These are phyloP conservation scores for Pilatotrama ljubarskyi DNA, from an alignment of 768 basidiomycete genomes.

Conservation along the genomic window DNA sequence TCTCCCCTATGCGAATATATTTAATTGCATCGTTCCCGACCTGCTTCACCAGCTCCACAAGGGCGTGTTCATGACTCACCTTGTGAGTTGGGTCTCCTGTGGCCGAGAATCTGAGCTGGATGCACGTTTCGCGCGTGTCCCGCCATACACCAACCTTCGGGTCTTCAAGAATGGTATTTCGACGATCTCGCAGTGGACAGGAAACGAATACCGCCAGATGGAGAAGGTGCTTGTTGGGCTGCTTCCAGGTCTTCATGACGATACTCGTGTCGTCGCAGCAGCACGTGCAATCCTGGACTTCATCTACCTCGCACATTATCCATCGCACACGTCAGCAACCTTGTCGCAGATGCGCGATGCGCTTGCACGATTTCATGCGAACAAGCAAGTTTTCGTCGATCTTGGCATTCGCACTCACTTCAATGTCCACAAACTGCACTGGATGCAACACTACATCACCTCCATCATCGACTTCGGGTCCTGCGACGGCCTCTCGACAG, in stretches of 20 bases:
- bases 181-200: constrained; percentile 20
- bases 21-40: constrained; percentile 28
- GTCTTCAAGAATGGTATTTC: constrained; percentile 28
- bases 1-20: constrained; percentile 21
- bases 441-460: constrained; percentile 19
- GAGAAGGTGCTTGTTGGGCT: constrained; percentile 24
- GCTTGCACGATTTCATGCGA: constrained; percentile 20
- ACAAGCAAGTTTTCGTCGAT: constrained; percentile 27
- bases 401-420: constrained; percentile 24
- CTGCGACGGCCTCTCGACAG: constrained; percentile 25
- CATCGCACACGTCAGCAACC: constrained; percentile 16
- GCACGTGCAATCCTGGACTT: constrained; percentile 27
- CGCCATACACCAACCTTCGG: constrained; percentile 23
- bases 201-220: constrained; percentile 28
- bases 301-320: constrained; percentile 29
- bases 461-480: constrained; percentile 21
- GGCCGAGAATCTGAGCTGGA: constrained; percentile 19
- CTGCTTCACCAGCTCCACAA: constrained; percentile 34
- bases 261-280: constrained; percentile 13
- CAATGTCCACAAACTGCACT: constrained; percentile 28
- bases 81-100: constrained; percentile 23
- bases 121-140: constrained; percentile 19
- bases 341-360: constrained; percentile 13
- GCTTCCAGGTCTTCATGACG: constrained; percentile 18
- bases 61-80: constrained; percentile 30